Evolutionary conservation across 2,329 filamentous ascomycete species (phyloP).

Genomic region (Fusarium sp.): DNA sequence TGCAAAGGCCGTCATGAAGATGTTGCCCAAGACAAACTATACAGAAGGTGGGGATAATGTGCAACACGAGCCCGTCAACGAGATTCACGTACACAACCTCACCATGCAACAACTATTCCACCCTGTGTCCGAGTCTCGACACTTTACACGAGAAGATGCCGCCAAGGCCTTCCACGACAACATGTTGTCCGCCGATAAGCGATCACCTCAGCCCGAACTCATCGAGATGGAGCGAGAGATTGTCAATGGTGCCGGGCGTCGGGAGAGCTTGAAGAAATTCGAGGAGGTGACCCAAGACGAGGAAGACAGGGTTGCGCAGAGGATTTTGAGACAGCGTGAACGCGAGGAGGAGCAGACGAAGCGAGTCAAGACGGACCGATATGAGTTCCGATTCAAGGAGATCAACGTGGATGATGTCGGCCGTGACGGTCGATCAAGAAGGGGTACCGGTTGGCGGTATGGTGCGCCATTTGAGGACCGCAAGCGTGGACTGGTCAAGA

Average conservation of each 20-base stretch:
- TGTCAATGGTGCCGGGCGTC: conserved; percentile 48
- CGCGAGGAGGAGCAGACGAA: conserved; percentile 54
- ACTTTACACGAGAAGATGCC: conserved; percentile 71
- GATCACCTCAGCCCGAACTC: conserved; percentile 70
- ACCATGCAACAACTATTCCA: conserved; percentile 72
- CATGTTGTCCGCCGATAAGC: conserved; percentile 67
- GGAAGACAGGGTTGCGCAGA: conserved; percentile 52
- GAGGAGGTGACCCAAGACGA: conserved; percentile 54
- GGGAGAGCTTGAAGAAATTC: conserved; percentile 54
- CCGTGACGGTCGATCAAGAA: conserved; percentile 59
- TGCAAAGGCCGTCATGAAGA: conserved; percentile 75
- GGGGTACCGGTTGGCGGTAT: conserved; percentile 69
- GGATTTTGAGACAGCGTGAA: conserved; percentile 46
- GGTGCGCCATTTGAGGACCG: conserved; percentile 70
- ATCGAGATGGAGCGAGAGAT: conserved; percentile 63
- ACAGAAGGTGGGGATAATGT: conserved; percentile 58
- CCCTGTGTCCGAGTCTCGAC: conserved; percentile 69
- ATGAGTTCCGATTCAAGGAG: conserved; percentile 70
- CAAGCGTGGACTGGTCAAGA: conserved; percentile 71
- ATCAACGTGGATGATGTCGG: conserved; percentile 67
- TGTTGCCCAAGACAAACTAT: conserved; percentile 78
- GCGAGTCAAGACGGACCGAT: conserved; percentile 60
- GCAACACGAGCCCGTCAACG: conserved; percentile 69
- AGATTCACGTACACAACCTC: conserved; percentile 68
- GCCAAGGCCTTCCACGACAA: conserved; percentile 69